phyloP scores from a whole-genome alignment of 192 early-diverging fungal genomes.

The Physocladia obscura region DNA sequence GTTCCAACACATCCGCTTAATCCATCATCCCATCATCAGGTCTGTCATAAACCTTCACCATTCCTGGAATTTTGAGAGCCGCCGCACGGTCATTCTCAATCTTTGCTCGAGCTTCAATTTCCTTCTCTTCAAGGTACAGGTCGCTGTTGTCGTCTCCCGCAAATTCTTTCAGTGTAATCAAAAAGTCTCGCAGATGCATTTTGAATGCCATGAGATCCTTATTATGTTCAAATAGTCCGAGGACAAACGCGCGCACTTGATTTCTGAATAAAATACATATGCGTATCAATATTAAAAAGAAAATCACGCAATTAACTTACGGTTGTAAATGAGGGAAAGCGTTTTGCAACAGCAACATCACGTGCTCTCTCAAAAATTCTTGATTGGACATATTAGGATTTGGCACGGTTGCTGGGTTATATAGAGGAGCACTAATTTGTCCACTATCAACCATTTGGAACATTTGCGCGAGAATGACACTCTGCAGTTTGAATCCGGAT shows the following conservation, averaged over 20 bases:
- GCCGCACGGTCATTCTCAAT: conserved; percentile 78
- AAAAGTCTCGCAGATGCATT: conserved; percentile 91
- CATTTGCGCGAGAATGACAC: conserved; percentile 85
- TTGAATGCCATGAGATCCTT: conserved; percentile 82
- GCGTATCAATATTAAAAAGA: neutral
- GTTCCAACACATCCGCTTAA: conserved; percentile 3
- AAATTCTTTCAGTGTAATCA: conserved; percentile 80
- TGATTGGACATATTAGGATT: conserved; percentile 79
- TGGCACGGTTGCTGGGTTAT: conserved; percentile 65
- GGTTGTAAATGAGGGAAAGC: conserved; percentile 91
- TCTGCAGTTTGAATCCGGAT: conserved; percentile 93
- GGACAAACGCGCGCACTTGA: conserved; percentile 84
- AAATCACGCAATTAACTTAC: conserved; percentile 42
- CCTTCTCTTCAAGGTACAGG: conserved; percentile 86
- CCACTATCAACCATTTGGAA: conserved; percentile 82
- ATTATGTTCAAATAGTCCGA: conserved; percentile 82
- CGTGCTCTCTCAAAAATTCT: conserved; percentile 79
- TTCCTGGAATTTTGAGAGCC: conserved; percentile 87
- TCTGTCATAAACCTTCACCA: conserved; percentile 81
- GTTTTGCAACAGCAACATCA: conserved; percentile 75
- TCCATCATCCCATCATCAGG: conserved; percentile 53
- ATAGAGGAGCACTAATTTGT: conserved; percentile 84
- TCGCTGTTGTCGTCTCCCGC: conserved; percentile 77
- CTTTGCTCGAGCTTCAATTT: conserved; percentile 76
- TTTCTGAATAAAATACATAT: conserved; percentile 42